Base-by-base conservation (phyloP, 192 early-diverging fungal species). In the Backusella mclennaniae region DNA sequence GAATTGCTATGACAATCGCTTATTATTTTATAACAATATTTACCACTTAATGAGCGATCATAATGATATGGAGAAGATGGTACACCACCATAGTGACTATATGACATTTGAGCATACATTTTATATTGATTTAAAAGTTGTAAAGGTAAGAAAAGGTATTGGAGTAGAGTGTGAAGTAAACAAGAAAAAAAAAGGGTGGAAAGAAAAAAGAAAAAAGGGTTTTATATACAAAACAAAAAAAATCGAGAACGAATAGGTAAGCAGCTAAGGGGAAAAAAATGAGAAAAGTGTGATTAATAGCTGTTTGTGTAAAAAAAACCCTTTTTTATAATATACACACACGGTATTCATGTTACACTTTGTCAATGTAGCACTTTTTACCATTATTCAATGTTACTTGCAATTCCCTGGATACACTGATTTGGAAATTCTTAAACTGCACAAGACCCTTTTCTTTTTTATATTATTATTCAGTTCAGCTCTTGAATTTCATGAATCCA, bases 61-160 rank as follows among this genome's bases (percentile, higher is more conserved):
- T 38, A 69, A 41, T 69, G 68, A 9, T 69, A 69, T 38, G 68
- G 23, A 69, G 68, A n/a, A 41, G 68, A 15, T 39, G 68, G 9
- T 1, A 69, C 36, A 69, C 68, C 56, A 14, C 56, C 68, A 69
- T 69, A 69, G 19, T 38, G 35, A 63, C 9, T 26, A 63, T 63
- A 23, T 69, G 35, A 38, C 35, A 41, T 69, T 35, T 39, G 35
- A 41, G 68, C 17, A 38, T 69, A 69, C 68, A 69, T 69, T 21
- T 23, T 49, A 23, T 69, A 4, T 41, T 39, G 19, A 23, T 21
- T 39, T 23, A 69, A 11, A 35, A 35, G 56, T 29, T 23, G 19
- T 63, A 63, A 29, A 23, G 3, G 2, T 29, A 63, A 29, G 21
- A 29, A 11, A 63, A 63, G 6, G 12, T 8, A 63, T 29, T 23